Conservation (phyloP, 257 asterid genomes). For the Gynochthodes officinalis region DNA sequence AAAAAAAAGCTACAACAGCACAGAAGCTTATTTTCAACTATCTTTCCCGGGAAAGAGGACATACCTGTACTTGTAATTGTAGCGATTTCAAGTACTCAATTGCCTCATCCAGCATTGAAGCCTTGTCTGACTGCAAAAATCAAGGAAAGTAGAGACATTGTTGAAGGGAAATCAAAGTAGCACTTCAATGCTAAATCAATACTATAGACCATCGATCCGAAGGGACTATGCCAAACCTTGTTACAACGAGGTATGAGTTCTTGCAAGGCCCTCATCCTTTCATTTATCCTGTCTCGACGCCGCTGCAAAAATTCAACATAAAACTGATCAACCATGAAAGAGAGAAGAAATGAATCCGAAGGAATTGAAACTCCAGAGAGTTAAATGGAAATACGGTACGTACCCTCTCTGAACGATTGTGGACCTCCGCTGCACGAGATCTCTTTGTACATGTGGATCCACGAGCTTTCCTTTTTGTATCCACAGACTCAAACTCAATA, state of each 20-base stretch:
- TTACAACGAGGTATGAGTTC: slow-evolving; percentile 91
- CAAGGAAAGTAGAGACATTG: not conserved
- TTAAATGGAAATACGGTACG: not conserved
- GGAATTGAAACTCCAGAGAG: not conserved
- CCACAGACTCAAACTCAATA: slow-evolving; percentile 45
- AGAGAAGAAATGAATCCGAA: not conserved
- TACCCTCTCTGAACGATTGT: slow-evolving; percentile 73
- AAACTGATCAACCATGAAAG: not conserved
- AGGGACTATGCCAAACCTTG: slow-evolving; percentile 42
- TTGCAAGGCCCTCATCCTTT: slow-evolving; percentile 70
- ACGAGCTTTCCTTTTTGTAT: slow-evolving; percentile 40
- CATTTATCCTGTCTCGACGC: slow-evolving; percentile 89
- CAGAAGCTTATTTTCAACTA: too few relatives aligned
- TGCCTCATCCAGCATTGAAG: slow-evolving; percentile 86
- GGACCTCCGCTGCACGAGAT: slow-evolving; percentile 83
- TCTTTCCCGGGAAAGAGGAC: not conserved
- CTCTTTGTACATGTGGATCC: slow-evolving; percentile 59
- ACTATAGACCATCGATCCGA: not conserved
- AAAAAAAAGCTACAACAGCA: too few relatives aligned
- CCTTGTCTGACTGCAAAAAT: slow-evolving; percentile 67
- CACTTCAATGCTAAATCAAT: not conserved
- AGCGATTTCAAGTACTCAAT: slow-evolving; percentile 80
- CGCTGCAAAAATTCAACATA: slow-evolving; percentile 38
- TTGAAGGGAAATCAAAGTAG: not conserved
- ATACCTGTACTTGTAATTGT: slow-evolving; percentile 82